Conservation (phyloP, 805 yeast genomes). For the Suhomyces kilbournensis region DNA sequence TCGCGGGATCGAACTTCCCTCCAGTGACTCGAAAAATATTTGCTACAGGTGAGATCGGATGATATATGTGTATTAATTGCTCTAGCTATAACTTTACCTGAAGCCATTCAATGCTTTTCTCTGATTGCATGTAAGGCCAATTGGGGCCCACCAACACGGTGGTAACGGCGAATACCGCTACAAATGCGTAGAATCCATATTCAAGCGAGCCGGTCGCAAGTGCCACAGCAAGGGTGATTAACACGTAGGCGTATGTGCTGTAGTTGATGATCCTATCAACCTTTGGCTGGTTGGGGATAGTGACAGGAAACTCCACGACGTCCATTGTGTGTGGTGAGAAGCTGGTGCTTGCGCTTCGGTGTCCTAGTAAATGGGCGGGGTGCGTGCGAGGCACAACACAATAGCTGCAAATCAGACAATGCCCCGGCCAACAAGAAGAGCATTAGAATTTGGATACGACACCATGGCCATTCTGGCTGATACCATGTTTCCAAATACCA, state of each 20-base stretch:
- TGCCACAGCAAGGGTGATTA: slow-evolving; percentile 48
- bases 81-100: slow-evolving; percentile 22
- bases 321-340: slow-evolving; percentile 7
- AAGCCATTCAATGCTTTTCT: slow-evolving; percentile 49
- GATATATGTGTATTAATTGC: background rate
- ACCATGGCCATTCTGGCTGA: background rate
- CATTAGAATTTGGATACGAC: background rate
- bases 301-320: slow-evolving; percentile 17
- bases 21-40: background rate
- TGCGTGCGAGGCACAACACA: background rate
- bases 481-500: background rate
- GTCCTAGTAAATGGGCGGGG: background rate
- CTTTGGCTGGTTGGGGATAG: slow-evolving; percentile 46
- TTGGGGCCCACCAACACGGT: slow-evolving; percentile 49
- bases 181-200: slow-evolving; percentile 38
- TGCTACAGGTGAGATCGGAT: background rate
- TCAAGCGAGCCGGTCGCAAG: slow-evolving; percentile 44
- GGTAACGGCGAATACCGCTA: slow-evolving; percentile 26
- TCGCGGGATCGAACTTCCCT: background rate
- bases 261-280: slow-evolving; percentile 30
- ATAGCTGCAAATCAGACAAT: background rate
- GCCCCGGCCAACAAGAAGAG: background rate
- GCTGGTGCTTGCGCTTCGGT: background rate
- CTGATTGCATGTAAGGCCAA: slow-evolving; percentile 52
- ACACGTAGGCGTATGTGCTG: slow-evolving; percentile 27